A percentile compares a stretch with the other conserved stretches of the same genome.
Evolutionary conservation across 768 basidiomycete genomes (phyloP).

Genomic region (Fibroporia radiculosa): DNA sequence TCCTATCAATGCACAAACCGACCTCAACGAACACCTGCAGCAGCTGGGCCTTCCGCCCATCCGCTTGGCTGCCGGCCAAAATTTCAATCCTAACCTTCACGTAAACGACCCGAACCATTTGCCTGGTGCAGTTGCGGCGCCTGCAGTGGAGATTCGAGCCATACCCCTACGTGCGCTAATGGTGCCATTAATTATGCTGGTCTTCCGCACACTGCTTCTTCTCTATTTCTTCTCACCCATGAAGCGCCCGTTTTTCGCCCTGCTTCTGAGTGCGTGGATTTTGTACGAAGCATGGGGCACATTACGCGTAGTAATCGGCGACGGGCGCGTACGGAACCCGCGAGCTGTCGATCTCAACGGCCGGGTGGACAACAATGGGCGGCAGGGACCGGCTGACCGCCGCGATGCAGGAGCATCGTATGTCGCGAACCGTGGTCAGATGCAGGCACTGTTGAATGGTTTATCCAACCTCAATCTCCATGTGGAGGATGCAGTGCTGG

Average conservation of each 20-base stretch:
- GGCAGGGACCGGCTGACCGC: not conserved
- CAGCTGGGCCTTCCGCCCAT: conserved; percentile 56
- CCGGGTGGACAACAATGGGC: conserved; percentile 5
- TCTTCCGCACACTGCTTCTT: conserved; percentile 58
- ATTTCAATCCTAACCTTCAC: conserved; percentile 23
- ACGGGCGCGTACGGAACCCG: conserved; percentile 29
- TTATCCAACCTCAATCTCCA: conserved; percentile 52
- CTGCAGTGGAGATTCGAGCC: conserved; percentile 37
- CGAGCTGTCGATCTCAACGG: conserved; percentile 18
- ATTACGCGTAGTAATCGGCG: conserved; percentile 39
- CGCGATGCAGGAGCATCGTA: conserved; percentile 22
- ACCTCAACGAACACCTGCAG: conserved; percentile 55
- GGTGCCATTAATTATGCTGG: conserved; percentile 59
- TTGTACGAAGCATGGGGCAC: conserved; percentile 72
- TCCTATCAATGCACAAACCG: conserved; percentile 18
- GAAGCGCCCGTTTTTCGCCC: conserved; percentile 60
- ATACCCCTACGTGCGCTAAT: conserved; percentile 61
- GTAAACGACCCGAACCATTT: conserved; percentile 24
- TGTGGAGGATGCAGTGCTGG: conserved; percentile 46
- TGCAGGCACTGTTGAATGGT: conserved; percentile 35
- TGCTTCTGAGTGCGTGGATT: conserved; percentile 63
- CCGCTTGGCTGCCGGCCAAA: conserved; percentile 26
- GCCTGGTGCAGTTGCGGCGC: conserved; percentile 14
- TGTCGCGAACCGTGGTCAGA: conserved; percentile 19
- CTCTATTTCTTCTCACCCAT: conserved; percentile 75